These are phyloP conservation scores for Mucor irregularis DNA, from an alignment of 371 early-diverging fungal species.

Conservation along the genomic window DNA sequence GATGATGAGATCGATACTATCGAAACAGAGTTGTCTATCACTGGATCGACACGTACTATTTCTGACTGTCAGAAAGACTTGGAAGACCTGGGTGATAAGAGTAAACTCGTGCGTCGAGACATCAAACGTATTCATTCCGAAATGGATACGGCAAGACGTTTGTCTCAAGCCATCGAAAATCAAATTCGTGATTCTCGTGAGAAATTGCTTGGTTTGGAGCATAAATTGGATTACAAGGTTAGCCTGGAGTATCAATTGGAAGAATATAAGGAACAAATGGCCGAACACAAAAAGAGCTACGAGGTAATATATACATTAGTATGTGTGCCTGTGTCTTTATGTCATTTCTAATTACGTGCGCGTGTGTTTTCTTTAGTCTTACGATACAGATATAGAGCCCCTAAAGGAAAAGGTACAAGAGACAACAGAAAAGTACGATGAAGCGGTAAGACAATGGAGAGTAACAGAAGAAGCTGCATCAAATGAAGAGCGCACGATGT, in stretches of 20 bases:
- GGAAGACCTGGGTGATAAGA: conserved; percentile 41
- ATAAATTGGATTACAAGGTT: conserved; percentile 16
- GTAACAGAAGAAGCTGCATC: conserved; percentile 7
- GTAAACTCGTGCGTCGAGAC: conserved; percentile 39
- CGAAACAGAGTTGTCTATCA: conserved; percentile 57
- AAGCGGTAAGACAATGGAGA: conserved; percentile 18
- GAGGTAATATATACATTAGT: conserved; percentile 5
- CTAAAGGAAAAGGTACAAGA: conserved; percentile 28
- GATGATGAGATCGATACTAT: conserved; percentile 44
- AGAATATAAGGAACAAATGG: conserved; percentile 31
- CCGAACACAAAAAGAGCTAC: conserved; percentile 2
- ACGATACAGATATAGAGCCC: conserved; percentile 3
- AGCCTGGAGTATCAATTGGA: conserved; percentile 10
- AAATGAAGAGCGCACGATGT: conserved; percentile 1
- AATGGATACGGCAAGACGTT: conserved; percentile 38
- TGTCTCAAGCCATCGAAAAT: conserved; percentile 48
- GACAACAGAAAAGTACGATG: conserved; percentile 29
- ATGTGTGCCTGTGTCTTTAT: neutral
- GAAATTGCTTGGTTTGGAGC: conserved; percentile 32
- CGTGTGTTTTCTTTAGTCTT: neutral
- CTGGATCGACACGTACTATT: conserved; percentile 67
- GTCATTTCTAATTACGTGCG: neutral
- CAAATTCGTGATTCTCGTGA: conserved; percentile 48
- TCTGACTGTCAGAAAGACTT: conserved; percentile 70
- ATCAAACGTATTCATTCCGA: conserved; percentile 57